A percentile compares a stretch with the other conserved stretches of the same genome.
Conservation (phyloP, 2,329 filamentous ascomycete genomes). For the Fusarium verrucosum region DNA sequence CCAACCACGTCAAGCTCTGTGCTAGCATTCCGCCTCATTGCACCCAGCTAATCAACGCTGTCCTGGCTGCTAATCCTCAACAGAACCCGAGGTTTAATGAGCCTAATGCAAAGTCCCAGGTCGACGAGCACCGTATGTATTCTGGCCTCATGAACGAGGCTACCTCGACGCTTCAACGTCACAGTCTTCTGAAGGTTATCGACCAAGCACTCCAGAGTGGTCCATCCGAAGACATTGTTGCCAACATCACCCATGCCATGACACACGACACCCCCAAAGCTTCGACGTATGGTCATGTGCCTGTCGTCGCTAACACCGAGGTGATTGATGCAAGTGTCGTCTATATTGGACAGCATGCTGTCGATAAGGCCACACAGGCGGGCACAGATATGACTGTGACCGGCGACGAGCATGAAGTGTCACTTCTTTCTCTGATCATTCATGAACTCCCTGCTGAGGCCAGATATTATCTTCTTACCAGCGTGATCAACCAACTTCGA, state of each 20-base stretch:
- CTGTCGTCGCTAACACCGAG: slow-evolving; percentile 72
- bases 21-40: slow-evolving; percentile 84
- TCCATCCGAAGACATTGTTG: slow-evolving; percentile 75
- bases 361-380: slow-evolving; percentile 66
- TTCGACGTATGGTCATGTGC: slow-evolving; percentile 72
- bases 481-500: slow-evolving; percentile 90
- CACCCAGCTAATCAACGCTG: slow-evolving; percentile 86
- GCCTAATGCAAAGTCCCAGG: slow-evolving; percentile 75
- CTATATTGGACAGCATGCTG: slow-evolving; percentile 79
- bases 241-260: slow-evolving; percentile 79
- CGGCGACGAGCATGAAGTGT: slow-evolving; percentile 64
- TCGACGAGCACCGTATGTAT: slow-evolving; percentile 76
- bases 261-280: slow-evolving; percentile 66
- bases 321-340: slow-evolving; percentile 86
- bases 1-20: slow-evolving; percentile 85
- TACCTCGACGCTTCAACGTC: slow-evolving; percentile 61
- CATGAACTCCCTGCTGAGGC: slow-evolving; percentile 79
- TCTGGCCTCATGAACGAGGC: slow-evolving; percentile 73
- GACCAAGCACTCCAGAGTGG: slow-evolving; percentile 68
- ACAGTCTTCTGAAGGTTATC: slow-evolving; percentile 67
- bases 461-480: slow-evolving; percentile 84
- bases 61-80: slow-evolving; percentile 84
- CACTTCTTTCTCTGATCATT: slow-evolving; percentile 78
- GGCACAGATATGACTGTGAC: slow-evolving; percentile 63
- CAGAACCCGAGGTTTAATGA: slow-evolving; percentile 74